Base-by-base conservation (phyloP, 305 asterid species). In the Fraxinus floribunda region DNA sequence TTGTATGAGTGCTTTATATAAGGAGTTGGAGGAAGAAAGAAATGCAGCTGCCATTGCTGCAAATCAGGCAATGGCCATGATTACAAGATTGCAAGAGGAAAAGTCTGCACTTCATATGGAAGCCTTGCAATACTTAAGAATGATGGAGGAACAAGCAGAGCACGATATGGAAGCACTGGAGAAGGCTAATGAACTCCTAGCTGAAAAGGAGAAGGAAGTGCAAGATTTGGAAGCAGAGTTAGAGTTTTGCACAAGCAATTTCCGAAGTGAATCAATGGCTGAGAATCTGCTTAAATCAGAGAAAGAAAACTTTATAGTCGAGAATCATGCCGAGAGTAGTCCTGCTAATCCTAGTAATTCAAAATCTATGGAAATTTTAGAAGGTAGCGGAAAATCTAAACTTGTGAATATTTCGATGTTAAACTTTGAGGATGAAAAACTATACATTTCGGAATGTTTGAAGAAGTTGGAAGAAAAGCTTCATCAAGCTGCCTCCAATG, bases 91-190 rank as follows among this genome's bases (percentile, higher is more conserved):
- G 88, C 97, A 94, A 86, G 97, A 92, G 88, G 98, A 94, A 89
- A 94, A 94, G 83, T 94, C 98, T 32, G 87, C 94, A 3, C 91
- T 94, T 72, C 97, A 88, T 80, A 88, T 93, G 97, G 98, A 94
- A 83, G 97, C 97, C 18, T 82, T 91, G 87, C 97, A 94, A 81
- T 94, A 93, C 88, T 82, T 94, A 76, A 81, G 98, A 82, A 93
- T 94, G 98, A 93, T 94, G 98, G 98, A 94, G 86, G 98, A 94
- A 75, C 97, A 94, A 85, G 95, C 98, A 4, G 94, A 92, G 81
- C 93, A 93, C 78, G 98, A 94, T 78, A 87, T 91, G 89, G 97
- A 93, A 83, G 97, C 98, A 10, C 85, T 94, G 73, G 91, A 89
- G 81, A 91, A 86, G 78, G 94, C 98, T 70, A 93, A 92, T 39